Conservation (phyloP, 2,329 filamentous ascomycete genomes). For the Penicillium hordei region DNA sequence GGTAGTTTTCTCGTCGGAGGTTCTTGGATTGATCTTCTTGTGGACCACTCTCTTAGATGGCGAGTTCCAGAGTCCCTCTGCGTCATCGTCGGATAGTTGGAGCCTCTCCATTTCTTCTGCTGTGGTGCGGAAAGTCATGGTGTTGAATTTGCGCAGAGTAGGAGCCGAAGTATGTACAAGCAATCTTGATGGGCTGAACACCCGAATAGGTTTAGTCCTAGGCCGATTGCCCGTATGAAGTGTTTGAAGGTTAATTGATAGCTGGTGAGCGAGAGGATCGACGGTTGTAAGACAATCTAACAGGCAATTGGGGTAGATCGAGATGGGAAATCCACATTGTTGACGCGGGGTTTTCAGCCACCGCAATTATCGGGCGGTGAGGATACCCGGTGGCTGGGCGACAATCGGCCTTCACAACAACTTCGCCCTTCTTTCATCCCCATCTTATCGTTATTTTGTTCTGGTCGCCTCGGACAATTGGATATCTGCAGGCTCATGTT, state of each 20-base stretch:
- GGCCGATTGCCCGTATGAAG: not conserved
- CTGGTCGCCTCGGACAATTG: slow-evolving; percentile 7
- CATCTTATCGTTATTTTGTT: slow-evolving; percentile 9
- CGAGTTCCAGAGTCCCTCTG: slow-evolving; percentile 60
- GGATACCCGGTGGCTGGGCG: slow-evolving; percentile 23
- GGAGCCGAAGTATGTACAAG: not conserved
- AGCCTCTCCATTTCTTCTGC: slow-evolving; percentile 54
- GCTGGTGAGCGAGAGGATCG: not conserved
- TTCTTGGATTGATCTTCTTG: slow-evolving; percentile 34
- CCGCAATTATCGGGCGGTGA: slow-evolving; percentile 19
- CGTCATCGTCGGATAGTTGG: slow-evolving; percentile 55
- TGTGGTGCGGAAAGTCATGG: slow-evolving; percentile 40
- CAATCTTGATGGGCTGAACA: not conserved
- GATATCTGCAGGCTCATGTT: not conserved
- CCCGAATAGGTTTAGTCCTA: not conserved
- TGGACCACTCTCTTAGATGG: slow-evolving; percentile 45
- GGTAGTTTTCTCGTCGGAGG: slow-evolving; percentile 36
- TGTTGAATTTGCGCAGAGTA: slow-evolving; percentile 12
- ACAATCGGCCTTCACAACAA: slow-evolving; percentile 20
- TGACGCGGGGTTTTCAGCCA: slow-evolving; percentile 17
- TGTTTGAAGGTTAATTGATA: not conserved
- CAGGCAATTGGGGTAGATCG: slow-evolving; percentile 3
- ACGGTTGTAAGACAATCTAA: not conserved
- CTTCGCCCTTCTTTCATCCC: slow-evolving; percentile 20
- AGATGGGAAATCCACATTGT: slow-evolving; percentile 20